Conservation (phyloP, 306 rosid genomes). For the Hippophae tibetana region DNA sequence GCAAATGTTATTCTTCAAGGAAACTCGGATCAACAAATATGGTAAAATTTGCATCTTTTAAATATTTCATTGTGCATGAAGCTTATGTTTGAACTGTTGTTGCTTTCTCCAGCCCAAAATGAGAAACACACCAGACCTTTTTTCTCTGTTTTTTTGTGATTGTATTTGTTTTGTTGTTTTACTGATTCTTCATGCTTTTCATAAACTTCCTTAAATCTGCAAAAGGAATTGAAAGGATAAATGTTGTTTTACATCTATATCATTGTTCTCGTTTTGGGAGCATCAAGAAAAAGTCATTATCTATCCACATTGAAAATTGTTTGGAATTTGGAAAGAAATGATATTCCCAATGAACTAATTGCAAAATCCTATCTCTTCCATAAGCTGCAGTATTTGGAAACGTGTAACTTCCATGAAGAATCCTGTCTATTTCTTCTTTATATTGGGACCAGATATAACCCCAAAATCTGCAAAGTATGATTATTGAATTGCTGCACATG, state of each 20-base stretch:
- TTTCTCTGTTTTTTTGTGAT: slow-evolving; percentile 15
- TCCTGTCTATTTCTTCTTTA: too few species aligned
- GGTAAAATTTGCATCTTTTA: background rate
- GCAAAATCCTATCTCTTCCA: slow-evolving; percentile 7
- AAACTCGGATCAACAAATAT: slow-evolving; percentile 5
- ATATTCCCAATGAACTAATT: slow-evolving; percentile 24
- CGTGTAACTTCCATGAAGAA: background rate
- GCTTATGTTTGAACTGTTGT: slow-evolving; percentile 20
- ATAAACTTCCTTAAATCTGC: slow-evolving; percentile 32
- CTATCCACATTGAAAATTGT: slow-evolving; percentile 32
- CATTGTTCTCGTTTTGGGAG: slow-evolving; percentile 43
- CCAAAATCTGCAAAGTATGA: too few species aligned
- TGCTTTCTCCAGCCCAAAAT: slow-evolving; percentile 16
- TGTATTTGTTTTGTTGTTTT: slow-evolving; percentile 17
- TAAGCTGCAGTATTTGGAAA: slow-evolving; percentile 16
- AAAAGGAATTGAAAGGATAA: slow-evolving; percentile 19
- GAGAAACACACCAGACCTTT: slow-evolving; percentile 16
- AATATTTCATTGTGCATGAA: background rate
- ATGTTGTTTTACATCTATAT: slow-evolving; percentile 30
- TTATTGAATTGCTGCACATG: too few species aligned
- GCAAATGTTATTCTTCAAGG: background rate
- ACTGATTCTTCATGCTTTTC: slow-evolving; percentile 21
- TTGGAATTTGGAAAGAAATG: slow-evolving; percentile 13
- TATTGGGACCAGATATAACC: too few species aligned
- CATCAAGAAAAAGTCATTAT: slow-evolving; percentile 48